phyloP scores from a whole-genome alignment of 768 basidiomycete genomes.

The Suillus placidus region DNA sequence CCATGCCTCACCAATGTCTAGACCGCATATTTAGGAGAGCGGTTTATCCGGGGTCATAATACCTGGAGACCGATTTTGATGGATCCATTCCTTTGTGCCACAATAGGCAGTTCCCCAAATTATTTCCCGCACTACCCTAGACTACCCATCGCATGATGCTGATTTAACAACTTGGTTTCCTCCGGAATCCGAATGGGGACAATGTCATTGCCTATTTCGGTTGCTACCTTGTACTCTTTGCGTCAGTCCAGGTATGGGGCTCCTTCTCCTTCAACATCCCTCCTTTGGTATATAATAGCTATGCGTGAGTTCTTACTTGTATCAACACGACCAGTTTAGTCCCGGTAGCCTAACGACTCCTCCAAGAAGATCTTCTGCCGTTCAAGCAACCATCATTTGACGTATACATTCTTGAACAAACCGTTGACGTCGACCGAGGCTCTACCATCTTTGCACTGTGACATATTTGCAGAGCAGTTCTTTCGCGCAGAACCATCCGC shows the following conservation, averaged over 20 bases:
- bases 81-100: conserved; percentile 16
- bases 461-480: conserved; percentile 8
- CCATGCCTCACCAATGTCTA: no score
- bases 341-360: conserved; percentile 11
- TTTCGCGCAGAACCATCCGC: conserved; percentile 4
- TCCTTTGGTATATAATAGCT: conserved; percentile 30
- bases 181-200: conserved; percentile 23
- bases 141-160: background rate
- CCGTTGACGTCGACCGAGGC: background rate
- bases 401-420: conserved; percentile 8
- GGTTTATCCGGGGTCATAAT: background rate
- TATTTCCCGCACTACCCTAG: background rate
- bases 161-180: background rate
- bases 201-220: conserved; percentile 22
- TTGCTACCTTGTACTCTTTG: conserved; percentile 29
- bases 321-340: conserved; percentile 21
- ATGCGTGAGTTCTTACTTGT: conserved; percentile 12
- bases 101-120: conserved; percentile 11
- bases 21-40: background rate
- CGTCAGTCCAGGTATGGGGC: conserved; percentile 7
- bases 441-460: conserved; percentile 9
- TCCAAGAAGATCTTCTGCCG: conserved; percentile 13
- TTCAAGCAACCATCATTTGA: conserved; percentile 15
- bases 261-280: conserved; percentile 12
- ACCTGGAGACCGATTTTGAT: no score